These are phyloP conservation scores for Musa beccarii DNA, from an alignment of 176 grass and related monocot genomes.

Conservation along the genomic window DNA sequence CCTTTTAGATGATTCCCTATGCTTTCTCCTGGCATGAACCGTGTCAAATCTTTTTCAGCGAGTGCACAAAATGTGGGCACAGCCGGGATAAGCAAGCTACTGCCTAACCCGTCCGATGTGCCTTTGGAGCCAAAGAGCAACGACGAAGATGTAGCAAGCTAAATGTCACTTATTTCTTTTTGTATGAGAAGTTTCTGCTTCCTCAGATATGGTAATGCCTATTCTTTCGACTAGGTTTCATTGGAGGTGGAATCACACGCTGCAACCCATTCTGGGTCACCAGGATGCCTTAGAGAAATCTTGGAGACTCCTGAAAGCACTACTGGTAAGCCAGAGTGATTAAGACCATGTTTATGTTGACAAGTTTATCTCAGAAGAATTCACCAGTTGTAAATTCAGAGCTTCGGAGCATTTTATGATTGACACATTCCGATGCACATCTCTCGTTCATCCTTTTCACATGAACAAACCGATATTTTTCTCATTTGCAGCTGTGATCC, in stretches of 20 bases:
- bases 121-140: not conserved
- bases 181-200: not conserved
- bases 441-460: not conserved
- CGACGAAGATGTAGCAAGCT: not conserved
- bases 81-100: not conserved
- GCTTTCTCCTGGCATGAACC: not conserved
- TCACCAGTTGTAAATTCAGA: slow-evolving; percentile 34
- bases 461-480: not conserved
- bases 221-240: not conserved
- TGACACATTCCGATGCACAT: not conserved
- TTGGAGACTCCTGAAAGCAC: too few species aligned
- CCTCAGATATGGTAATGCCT: not conserved
- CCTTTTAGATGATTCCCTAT: not conserved
- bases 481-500: not conserved
- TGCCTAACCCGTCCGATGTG: not conserved
- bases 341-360: too few species aligned
- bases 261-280: too few species aligned
- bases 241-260: too few species aligned
- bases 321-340: too few species aligned
- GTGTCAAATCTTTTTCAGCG: not conserved
- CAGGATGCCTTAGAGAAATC: too few species aligned
- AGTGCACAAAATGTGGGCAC: not conserved
- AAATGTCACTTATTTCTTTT: not conserved
- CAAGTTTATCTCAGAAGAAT: slow-evolving; percentile 19
- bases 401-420: slow-evolving; percentile 45